Conservation (phyloP, 1,139 yeast genomes). For the Diutina pseudorugosa region DNA sequence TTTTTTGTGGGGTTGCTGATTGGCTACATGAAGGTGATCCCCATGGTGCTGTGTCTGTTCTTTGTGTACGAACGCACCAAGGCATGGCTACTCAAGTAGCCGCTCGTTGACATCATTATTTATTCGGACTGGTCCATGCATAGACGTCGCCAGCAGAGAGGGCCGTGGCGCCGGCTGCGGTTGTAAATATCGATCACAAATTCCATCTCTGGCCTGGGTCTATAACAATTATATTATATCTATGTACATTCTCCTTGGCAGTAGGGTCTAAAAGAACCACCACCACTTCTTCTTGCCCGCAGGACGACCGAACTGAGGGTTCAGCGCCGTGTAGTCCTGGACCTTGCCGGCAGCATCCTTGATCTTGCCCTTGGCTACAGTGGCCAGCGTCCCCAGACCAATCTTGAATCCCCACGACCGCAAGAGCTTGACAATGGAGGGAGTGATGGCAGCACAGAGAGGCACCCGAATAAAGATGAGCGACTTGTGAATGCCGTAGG, state of each 20-base stretch:
- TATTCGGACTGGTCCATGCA: neutral
- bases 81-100: conserved; percentile 22
- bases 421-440: conserved; percentile 54
- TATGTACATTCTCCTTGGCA: conserved; percentile 8
- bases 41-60: conserved; percentile 96
- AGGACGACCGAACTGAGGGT: conserved; percentile 38
- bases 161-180: neutral
- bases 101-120: neutral
- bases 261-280: conserved; percentile 36
- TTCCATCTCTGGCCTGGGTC: neutral
- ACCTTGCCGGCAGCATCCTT: conserved; percentile 14
- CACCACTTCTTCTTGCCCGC: conserved; percentile 42
- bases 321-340: conserved; percentile 18
- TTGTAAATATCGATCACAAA: neutral
- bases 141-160: neutral
- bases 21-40: conserved; percentile 89
- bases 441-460: conserved; percentile 86
- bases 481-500: conserved; percentile 89
- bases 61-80: conserved; percentile 88
- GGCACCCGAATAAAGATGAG: conserved; percentile 76
- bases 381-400: conserved; percentile 33
- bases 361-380: conserved; percentile 23
- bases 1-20: conserved; percentile 89
- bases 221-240: neutral
- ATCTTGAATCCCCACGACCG: conserved; percentile 74